Conservation (phyloP, 768 basidiomycete species). For the Postia placenta region DNA sequence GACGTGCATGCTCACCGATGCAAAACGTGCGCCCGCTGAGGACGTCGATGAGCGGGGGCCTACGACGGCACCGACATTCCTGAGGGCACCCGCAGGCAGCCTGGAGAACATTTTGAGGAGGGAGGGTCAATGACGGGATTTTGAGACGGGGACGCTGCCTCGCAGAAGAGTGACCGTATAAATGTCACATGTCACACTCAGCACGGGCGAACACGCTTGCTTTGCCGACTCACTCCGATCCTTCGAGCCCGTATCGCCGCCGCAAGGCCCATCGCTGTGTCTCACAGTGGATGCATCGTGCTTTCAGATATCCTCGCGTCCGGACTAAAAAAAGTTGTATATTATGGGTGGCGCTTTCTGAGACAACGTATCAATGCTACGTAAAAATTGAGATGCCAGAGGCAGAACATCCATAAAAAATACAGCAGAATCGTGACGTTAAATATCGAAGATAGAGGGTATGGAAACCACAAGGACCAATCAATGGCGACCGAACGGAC, state of each 20-base stretch:
- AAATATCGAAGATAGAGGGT: not conserved
- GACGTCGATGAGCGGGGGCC: conserved; percentile 38
- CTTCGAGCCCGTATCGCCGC: not conserved
- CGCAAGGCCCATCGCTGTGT: not conserved
- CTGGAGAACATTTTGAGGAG: conserved; percentile 73
- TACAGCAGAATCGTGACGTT: not conserved
- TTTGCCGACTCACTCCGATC: conserved; percentile 5
- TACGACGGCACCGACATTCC: conserved; percentile 44
- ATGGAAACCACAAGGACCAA: not conserved
- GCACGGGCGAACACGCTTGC: conserved; percentile 21
- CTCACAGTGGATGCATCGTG: not conserved
- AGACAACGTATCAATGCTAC: not conserved
- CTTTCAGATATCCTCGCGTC: no score
- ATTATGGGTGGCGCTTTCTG: not conserved
- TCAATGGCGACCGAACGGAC: conserved; percentile 1
- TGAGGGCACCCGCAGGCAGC: conserved; percentile 71
- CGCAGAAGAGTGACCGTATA: conserved; percentile 24
- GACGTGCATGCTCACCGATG: conserved; percentile 37
- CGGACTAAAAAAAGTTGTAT: no score
- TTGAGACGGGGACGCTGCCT: conserved; percentile 32
- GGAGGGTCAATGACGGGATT: conserved; percentile 29
- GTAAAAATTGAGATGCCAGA: not conserved
- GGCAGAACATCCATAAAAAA: not conserved
- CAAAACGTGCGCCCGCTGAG: conserved; percentile 37
- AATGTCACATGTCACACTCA: conserved; percentile 28